These are phyloP conservation scores for Pseudozyma pruni DNA, from an alignment of 1,284 basidiomycete genomes.

Conservation along the genomic window DNA sequence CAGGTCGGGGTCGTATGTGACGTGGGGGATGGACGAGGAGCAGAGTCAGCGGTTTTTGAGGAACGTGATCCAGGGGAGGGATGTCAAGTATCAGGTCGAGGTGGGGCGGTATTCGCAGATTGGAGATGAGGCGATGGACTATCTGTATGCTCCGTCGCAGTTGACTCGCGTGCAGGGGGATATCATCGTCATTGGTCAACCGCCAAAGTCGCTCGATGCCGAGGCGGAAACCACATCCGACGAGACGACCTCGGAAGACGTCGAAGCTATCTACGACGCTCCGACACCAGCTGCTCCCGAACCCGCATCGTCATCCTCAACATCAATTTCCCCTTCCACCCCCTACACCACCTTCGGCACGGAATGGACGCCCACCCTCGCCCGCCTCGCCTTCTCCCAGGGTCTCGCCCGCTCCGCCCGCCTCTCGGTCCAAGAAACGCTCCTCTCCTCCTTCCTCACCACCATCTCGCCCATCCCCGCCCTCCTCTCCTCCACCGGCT, in stretches of 20 bases:
- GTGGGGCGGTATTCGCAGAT: slow-evolving; percentile 45
- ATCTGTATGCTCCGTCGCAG: slow-evolving; percentile 52
- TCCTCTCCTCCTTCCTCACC: slow-evolving; percentile 53
- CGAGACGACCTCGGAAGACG: slow-evolving; percentile 1
- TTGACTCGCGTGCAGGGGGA: slow-evolving; percentile 63
- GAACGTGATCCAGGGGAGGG: slow-evolving; percentile 50
- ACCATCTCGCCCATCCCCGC: slow-evolving; percentile 52
- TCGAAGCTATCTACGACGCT: neutral
- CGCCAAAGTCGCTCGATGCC: slow-evolving; percentile 40
- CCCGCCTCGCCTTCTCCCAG: slow-evolving; percentile 63
- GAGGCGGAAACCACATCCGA: slow-evolving; percentile 12
- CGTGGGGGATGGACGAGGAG: slow-evolving; percentile 62
- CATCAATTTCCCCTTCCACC: neutral
- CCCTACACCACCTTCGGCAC: slow-evolving; percentile 32
- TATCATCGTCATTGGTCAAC: slow-evolving; percentile 62
- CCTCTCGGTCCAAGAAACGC: slow-evolving; percentile 60
- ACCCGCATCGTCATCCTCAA: neutral
- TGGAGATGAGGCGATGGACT: slow-evolving; percentile 67
- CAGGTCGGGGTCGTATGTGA: slow-evolving; percentile 62
- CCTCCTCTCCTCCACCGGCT: slow-evolving; percentile 52
- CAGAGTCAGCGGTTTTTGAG: slow-evolving; percentile 52
- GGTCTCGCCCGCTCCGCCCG: slow-evolving; percentile 65
- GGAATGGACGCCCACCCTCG: slow-evolving; percentile 57
- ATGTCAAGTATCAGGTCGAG: slow-evolving; percentile 46
- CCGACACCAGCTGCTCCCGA: neutral